Evolutionary conservation across 1,284 basidiomycete genomes (phyloP).

Genomic region (Trichosporon coremiiforme): DNA sequence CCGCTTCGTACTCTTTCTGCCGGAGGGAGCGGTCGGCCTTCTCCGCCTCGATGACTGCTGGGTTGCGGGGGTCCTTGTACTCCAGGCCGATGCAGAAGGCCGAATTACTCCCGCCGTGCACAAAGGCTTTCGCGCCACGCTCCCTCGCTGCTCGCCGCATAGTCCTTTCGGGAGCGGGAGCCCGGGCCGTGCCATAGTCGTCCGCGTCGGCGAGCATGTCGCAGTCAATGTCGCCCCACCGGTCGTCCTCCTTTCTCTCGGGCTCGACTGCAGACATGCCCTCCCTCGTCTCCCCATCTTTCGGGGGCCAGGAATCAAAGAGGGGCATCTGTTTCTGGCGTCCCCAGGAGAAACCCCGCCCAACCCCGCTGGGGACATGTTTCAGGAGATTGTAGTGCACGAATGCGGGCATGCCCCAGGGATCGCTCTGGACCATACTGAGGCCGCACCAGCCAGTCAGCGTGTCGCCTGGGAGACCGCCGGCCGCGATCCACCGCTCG

Average conservation of each 20-base stretch:
- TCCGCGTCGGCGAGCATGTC: conserved; percentile 59
- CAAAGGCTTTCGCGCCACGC: conserved; percentile 49
- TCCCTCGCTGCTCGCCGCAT: conserved; percentile 53
- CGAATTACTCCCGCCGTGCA: conserved; percentile 52
- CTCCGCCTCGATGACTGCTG: conserved; percentile 36
- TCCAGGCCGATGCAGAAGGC: conserved; percentile 47
- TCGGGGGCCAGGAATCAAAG: conserved; percentile 46
- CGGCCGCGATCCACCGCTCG: conserved; percentile 58
- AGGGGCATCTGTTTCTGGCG: conserved; percentile 54
- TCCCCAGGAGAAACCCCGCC: conserved; percentile 55
- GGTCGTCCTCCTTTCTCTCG: conserved; percentile 39
- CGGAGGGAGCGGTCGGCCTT: conserved; percentile 1
- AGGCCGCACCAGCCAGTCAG: conserved; percentile 53
- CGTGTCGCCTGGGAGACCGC: conserved; percentile 52
- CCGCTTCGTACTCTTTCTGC: conserved; percentile 7
- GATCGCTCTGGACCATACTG: conserved; percentile 60
- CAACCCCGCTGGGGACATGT: conserved; percentile 56
- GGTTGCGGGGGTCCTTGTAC: conserved; percentile 46
- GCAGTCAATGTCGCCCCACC: conserved; percentile 55
- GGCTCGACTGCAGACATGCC: conserved; percentile 31
- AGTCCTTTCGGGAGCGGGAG: conserved; percentile 47
- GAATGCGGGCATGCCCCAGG: conserved; percentile 57
- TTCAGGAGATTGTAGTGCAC: conserved; percentile 60
- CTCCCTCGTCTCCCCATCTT: conserved; percentile 43
- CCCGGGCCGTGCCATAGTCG: conserved; percentile 51